Evolutionary conservation across 2,329 filamentous ascomycete species (phyloP), one percentile per base, ranked within the genome.

Genomic region (Geosmithia flava): DNA sequence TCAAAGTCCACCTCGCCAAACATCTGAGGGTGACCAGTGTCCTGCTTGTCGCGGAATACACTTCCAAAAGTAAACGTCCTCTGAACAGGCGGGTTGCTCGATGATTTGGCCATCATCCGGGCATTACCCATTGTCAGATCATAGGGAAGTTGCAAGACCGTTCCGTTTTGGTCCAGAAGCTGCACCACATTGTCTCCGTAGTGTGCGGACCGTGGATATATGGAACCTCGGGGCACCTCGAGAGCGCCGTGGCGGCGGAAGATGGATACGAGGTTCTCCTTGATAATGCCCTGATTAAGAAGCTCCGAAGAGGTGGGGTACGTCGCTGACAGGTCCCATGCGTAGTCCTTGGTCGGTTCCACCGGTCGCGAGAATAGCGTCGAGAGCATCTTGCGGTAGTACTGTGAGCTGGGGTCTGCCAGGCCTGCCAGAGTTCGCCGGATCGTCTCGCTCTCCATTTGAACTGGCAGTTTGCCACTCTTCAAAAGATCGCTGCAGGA

Each of bases 1-100:
- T 98, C 93, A 62, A 97, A 98, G 62, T 97, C 90, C 2, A 94
- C 90, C 60, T 97, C 93, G 10, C 87, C 85, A 60, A 87, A 85
- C 58, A 83, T 85, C 49, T 77, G 76, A 7, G 93, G 93, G 55
- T 95, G 86, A 2, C 87, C 86, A 7, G 87, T 89, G 48, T 81
- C 82, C 45, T 81, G 73, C 44, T 78, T 81, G 53, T 94, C 86
- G 41, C 93, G 80, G 60, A 88, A 97, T 1, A 97, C 89, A 33
- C 76, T 83, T 7, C 89, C 90, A 61, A 98, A 96, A 0, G 86
- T 81, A 62, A 88, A 95, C 0, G 86, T 87, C 54, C 87, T 85
- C 54, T 87, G 79, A 5, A 87, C 67, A 1, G 80, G 72, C 0
- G 80, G 70, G 13, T 75, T 72, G n/a, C 59, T 71, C 44, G 70